Evolutionary conservation across 371 early-diverging fungal genomes (phyloP), one percentile per base, ranked within the genome.

Genomic region (Mortierella sp.): DNA sequence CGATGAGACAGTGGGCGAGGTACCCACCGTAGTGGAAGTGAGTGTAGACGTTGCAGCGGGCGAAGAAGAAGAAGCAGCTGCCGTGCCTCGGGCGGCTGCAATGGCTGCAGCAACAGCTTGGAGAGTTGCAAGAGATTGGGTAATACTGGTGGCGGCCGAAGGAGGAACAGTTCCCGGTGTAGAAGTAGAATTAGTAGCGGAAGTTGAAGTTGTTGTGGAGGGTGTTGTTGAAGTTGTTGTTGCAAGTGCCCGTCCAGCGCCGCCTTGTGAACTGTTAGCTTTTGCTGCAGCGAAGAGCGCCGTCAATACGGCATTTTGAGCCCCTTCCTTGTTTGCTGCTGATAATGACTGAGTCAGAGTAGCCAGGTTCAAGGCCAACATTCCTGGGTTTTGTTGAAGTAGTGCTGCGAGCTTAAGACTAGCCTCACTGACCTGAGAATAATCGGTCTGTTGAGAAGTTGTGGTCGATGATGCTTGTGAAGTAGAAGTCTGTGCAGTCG

Each of bases 241-340:
- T 55, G 67, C 28, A 66, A 45, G 28, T 55, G 58, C 15, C 11
- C 11, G n/a, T 40, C 74, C 79, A 10, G 79, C 79, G 74, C 22
- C 3, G 79, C 73, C 28, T 28, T 28, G 28, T 28, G 28, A 28
- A 28, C 28, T 28, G 28, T 28, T 28, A 74, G 79, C n/a, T 73
- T 74, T 48, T 70, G 74, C 43, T 73, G 79, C 53, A 79, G 58
- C 15, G 28, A 28, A 73, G 67, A 13, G 79, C 6, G 79, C 79
- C n/a, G 73, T 73, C 55, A 78, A 59, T 1, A 74, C 79, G 4
- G 79, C 79, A 3, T 63, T 59, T 15, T 78, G 79, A 28, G 69
- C 73, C 0, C 74, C 74, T 22, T 77, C 77, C 58, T 65, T 71
- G 5, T 72, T 72, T 58, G 77, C 77, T 1, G 79, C 67, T 5